Evolutionary conservation across 805 yeast species (phyloP).

Genomic region (Pichia cephalocereana): DNA sequence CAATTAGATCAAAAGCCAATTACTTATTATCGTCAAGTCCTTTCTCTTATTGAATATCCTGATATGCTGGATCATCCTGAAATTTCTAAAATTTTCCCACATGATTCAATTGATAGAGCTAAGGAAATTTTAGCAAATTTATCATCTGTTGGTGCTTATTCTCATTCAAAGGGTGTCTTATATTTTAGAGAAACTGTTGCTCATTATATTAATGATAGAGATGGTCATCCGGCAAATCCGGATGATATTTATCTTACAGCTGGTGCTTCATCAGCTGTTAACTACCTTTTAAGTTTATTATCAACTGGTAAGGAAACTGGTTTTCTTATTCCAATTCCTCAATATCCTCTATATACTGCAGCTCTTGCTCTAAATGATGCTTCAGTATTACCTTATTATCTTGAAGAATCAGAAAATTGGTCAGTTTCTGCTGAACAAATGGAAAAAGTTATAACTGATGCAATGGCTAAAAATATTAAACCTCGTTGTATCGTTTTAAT

Average conservation of each 20-base stretch:
- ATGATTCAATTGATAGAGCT: conserved; percentile 73
- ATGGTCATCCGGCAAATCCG: conserved; percentile 59
- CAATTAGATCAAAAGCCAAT: conserved; percentile 91
- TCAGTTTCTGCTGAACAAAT: conserved; percentile 65
- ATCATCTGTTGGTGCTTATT: conserved; percentile 91
- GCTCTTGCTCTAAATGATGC: conserved; percentile 77
- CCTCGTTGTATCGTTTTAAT: conserved; percentile 83
- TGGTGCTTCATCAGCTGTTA: conserved; percentile 95
- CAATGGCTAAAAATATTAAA: conserved; percentile 41
- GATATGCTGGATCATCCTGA: conserved; percentile 37
- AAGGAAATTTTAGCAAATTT: conserved; percentile 45
- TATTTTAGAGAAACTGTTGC: conserved; percentile 73
- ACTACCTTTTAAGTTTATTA: conserved; percentile 61
- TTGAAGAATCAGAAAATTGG: conserved; percentile 81
- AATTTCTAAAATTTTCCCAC: conserved; percentile 34
- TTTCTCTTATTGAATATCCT: conserved; percentile 83
- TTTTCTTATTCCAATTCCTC: conserved; percentile 93
- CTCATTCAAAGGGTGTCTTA: conserved; percentile 83
- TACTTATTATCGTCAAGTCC: conserved; percentile 89
- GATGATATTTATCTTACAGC: conserved; percentile 75
- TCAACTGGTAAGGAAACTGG: conserved; percentile 64
- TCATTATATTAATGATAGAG: conserved; percentile 67
- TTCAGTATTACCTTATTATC: conserved; percentile 74
- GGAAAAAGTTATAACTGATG: conserved; percentile 40
- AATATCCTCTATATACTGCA: conserved; percentile 97